Conservation (phyloP, 345 rosid genomes). For the Arabis hirsuta region DNA sequence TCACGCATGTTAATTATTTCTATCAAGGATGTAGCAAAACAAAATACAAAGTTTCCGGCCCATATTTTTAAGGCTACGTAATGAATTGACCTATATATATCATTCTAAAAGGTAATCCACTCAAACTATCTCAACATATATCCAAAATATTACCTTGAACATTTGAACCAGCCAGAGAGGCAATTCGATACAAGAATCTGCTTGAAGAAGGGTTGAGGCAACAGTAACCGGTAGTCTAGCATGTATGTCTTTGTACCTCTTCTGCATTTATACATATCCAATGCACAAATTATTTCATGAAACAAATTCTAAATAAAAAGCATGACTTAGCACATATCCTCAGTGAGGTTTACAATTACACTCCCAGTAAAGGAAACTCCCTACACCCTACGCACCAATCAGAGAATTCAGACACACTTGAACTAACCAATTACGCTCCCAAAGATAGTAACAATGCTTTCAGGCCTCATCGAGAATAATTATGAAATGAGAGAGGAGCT, state of each 20-base stretch:
- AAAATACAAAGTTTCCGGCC: conserved; percentile 15
- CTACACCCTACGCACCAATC: conserved; percentile 11
- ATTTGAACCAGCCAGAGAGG: conserved; percentile 93
- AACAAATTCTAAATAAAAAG: neutral
- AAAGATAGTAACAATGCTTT: neutral
- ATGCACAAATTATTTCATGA: neutral
- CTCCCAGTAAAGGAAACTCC: conserved; percentile 17
- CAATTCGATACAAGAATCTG: conserved; percentile 81
- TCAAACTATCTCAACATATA: conserved; percentile 17
- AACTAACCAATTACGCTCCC: conserved; percentile 11
- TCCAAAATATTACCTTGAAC: conserved; percentile 78
- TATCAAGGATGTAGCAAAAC: neutral
- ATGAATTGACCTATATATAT: neutral
- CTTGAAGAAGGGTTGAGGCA: conserved; percentile 87
- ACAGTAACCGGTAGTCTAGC: conserved; percentile 81
- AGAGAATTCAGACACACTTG: conserved; percentile 11
- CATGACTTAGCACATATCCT: conserved; percentile 14
- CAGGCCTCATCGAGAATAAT: conserved; percentile 3
- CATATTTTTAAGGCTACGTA: conserved; percentile 4
- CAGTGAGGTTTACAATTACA: neutral
- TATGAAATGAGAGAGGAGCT: neutral
- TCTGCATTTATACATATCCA: conserved; percentile 54
- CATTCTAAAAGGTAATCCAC: neutral
- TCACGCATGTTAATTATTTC: conserved; percentile 4
- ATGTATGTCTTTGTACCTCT: conserved; percentile 68